These are phyloP conservation scores for Copromyces sp. DNA, from an alignment of 495 filamentous ascomycete species.

Conservation along the genomic window DNA sequence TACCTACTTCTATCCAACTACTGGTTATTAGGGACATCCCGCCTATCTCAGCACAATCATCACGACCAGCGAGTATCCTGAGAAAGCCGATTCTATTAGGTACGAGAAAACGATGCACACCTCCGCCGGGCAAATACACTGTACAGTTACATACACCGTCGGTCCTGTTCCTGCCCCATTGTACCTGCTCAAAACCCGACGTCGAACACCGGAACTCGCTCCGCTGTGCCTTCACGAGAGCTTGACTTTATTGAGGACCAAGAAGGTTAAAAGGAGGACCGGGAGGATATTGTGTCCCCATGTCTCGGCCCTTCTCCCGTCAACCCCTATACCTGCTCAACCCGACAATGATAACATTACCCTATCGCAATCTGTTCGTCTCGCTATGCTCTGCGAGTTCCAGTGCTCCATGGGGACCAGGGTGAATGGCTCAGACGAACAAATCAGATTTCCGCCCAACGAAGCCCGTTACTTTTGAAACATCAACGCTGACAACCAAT, in stretches of 20 bases:
- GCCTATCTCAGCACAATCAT: neutral
- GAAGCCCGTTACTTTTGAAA: neutral
- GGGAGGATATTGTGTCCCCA: neutral
- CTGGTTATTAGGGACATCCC: neutral
- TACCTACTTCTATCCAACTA: neutral
- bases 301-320: neutral
- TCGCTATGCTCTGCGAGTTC: neutral
- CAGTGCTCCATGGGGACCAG: neutral
- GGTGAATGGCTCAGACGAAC: neutral
- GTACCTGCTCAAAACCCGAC: neutral
- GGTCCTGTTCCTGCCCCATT: neutral
- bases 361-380: neutral
- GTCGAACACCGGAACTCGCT: neutral
- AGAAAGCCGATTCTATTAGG: neutral
- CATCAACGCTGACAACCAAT: neutral
- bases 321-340: neutral
- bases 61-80: neutral
- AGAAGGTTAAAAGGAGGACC: neutral
- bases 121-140: neutral
- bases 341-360: neutral
- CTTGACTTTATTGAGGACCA: neutral
- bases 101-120: neutral
- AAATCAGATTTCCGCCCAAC: neutral
- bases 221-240: neutral
- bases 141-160: neutral